Conservation (phyloP, 768 basidiomycete species). For the Rhodotorula graminis region DNA sequence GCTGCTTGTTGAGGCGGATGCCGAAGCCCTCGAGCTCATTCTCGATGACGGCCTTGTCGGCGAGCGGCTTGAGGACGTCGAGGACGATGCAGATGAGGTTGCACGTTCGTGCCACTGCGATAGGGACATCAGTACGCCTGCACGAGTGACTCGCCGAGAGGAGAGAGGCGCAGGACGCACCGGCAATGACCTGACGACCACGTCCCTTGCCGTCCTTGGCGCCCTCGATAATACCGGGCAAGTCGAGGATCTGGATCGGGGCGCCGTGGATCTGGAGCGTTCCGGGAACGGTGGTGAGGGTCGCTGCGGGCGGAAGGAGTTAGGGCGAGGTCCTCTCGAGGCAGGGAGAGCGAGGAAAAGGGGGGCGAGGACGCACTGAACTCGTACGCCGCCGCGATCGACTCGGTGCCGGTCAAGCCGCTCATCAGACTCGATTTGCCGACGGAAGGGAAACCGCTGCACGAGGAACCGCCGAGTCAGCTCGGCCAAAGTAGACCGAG, state of each 20-base stretch:
- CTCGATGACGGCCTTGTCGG: slow-evolving; percentile 74
- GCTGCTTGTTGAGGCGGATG: slow-evolving; percentile 77
- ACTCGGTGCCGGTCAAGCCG: slow-evolving; percentile 91
- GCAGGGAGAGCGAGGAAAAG: no score
- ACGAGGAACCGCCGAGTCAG: background rate
- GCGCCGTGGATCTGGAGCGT: slow-evolving; percentile 92
- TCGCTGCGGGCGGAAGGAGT: background rate
- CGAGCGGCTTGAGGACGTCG: slow-evolving; percentile 95
- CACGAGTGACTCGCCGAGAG: slow-evolving; percentile 51
- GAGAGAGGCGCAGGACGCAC: slow-evolving; percentile 48
- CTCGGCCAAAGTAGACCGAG: slow-evolving; percentile 1
- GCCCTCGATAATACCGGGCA: slow-evolving; percentile 90
- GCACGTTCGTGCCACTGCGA: slow-evolving; percentile 87
- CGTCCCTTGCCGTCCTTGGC: slow-evolving; percentile 93
- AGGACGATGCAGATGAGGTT: slow-evolving; percentile 98
- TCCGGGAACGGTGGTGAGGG: slow-evolving; percentile 62
- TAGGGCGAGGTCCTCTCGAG: background rate
- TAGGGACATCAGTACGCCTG: slow-evolving; percentile 8
- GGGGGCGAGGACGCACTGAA: slow-evolving; percentile 54
- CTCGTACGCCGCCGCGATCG: slow-evolving; percentile 91
- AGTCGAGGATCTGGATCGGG: slow-evolving; percentile 70
- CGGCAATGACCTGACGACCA: slow-evolving; percentile 70
- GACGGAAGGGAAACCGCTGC: slow-evolving; percentile 67
- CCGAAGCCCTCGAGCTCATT: slow-evolving; percentile 92
- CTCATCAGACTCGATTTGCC: slow-evolving; percentile 82